These are phyloP conservation scores for Colletotrichum scovillei DNA, from an alignment of 2,329 filamentous ascomycete species.

Conservation along the genomic window DNA sequence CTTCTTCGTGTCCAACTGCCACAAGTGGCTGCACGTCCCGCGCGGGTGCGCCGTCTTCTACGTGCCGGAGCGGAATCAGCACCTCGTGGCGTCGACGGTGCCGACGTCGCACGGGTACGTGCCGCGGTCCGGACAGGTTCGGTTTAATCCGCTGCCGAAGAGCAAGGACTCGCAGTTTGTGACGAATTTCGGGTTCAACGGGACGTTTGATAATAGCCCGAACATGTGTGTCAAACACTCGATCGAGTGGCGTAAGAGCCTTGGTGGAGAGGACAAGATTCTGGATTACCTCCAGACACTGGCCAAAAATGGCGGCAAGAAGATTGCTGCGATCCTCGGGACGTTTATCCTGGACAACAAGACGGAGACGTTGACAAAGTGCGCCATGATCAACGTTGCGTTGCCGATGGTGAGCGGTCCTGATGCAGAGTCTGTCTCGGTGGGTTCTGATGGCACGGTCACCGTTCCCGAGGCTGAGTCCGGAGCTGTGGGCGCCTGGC, in stretches of 20 bases:
- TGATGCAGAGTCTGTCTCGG: constrained; percentile 38
- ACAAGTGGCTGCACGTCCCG: constrained; percentile 91
- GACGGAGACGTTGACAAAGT: constrained; percentile 70
- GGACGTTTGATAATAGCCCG: constrained; percentile 78
- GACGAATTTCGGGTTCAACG: constrained; percentile 79
- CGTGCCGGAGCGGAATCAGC: constrained; percentile 81
- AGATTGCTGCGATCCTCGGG: constrained; percentile 71
- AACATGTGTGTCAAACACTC: constrained; percentile 80
- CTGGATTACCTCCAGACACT: constrained; percentile 71
- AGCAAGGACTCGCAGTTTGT: constrained; percentile 70
- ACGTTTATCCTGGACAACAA: constrained; percentile 79
- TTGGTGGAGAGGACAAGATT: constrained; percentile 80
- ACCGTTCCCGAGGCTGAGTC: constrained; percentile 46
- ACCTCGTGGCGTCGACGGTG: constrained; percentile 77
- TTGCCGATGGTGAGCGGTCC: constrained; percentile 68
- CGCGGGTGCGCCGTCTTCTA: constrained; percentile 85
- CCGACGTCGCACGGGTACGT: constrained; percentile 86
- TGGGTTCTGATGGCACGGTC: constrained; percentile 36
- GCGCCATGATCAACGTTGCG: constrained; percentile 78
- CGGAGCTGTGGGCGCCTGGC: constrained; percentile 64
- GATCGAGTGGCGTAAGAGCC: constrained; percentile 75
- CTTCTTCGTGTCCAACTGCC: constrained; percentile 88
- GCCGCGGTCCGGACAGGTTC: constrained; percentile 48
- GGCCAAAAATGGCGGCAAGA: constrained; percentile 71
- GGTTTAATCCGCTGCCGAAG: constrained; percentile 55